Evolutionary conservation across 2,329 filamentous ascomycete genomes (phyloP), one percentile per base, ranked within the genome.

Genomic region (Hortaea werneckii): DNA sequence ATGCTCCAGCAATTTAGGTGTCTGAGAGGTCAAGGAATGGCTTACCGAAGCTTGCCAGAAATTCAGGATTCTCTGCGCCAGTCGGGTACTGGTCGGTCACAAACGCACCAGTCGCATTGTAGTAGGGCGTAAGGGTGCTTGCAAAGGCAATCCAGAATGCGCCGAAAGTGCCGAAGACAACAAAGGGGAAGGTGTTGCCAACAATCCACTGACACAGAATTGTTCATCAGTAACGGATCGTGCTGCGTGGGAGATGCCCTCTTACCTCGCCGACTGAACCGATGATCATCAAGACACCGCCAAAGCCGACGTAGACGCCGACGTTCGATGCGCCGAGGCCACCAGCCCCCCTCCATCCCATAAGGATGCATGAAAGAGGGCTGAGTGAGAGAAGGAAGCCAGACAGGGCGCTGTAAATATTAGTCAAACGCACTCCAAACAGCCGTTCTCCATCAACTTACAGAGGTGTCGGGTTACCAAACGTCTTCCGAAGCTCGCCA

Each of bases 321-420:
- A 58, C 66, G 39, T 55, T 64, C 40, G 73, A 71, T 42, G 74
- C 74, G 26, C 75, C 76, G 40, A 64, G 69, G 3, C 69, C 71
- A 40, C 74, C 75, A 28, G 77, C 68, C 13, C 77, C 76, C 54
- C 76, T 64, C 77, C 76, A 80, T 37, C 76, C 76, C 73, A 80
- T 76, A 6, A 78, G 63, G 29, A 71, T 67, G 61, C 73, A 77
- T 38, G 74, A 73, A 13, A 79, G 62, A 0, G 77, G 77, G 0
- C 69, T 73, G 32, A 78, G 65, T 20, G 70, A 72, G 28, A 80
- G 56, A 42, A 80, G 56, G 63, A 80, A 80, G 2, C 76, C 76
- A 48, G 73, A 58, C 6, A 79, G 63, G 5, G 72, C 71, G 34
- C 71, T 37, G 20, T n/a, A n/a, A 2, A 10, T 9, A 28, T 39